These are phyloP conservation scores for Fimicolochytrium jonesii DNA, from an alignment of 192 early-diverging fungal genomes.

Conservation along the genomic window DNA sequence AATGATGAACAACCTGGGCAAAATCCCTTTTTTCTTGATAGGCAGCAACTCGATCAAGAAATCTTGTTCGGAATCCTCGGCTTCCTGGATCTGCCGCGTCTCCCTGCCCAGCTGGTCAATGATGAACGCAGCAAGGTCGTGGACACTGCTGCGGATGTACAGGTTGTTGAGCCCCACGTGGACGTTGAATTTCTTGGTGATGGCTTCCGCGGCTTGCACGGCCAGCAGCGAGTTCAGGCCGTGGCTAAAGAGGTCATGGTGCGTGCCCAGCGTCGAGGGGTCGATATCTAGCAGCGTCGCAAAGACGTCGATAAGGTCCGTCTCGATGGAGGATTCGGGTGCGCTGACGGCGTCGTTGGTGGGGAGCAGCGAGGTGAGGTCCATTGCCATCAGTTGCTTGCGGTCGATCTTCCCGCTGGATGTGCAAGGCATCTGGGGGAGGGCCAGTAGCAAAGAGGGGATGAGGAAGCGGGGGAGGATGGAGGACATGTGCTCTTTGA, in stretches of 20 bases:
- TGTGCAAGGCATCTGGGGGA: neutral
- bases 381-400: neutral
- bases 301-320: no score
- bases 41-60: neutral
- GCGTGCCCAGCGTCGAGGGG: neutral
- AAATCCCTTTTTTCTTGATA: neutral
- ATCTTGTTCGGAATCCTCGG: neutral
- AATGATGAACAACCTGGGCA: constrained; percentile 5
- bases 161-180: neutral
- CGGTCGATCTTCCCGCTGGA: neutral
- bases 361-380: neutral
- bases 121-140: neutral
- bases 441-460: neutral
- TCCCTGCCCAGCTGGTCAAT: neutral
- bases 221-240: constrained; percentile 1
- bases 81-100: neutral
- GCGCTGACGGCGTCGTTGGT: neutral
- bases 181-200: neutral
- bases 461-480: neutral
- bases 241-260: neutral
- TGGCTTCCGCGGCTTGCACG: neutral
- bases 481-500: neutral
- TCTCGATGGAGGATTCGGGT: no score
- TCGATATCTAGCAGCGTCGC: neutral
- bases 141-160: neutral